These are phyloP conservation scores for Copromyces sp. DNA, from an alignment of 495 filamentous ascomycete genomes.

Conservation along the genomic window DNA sequence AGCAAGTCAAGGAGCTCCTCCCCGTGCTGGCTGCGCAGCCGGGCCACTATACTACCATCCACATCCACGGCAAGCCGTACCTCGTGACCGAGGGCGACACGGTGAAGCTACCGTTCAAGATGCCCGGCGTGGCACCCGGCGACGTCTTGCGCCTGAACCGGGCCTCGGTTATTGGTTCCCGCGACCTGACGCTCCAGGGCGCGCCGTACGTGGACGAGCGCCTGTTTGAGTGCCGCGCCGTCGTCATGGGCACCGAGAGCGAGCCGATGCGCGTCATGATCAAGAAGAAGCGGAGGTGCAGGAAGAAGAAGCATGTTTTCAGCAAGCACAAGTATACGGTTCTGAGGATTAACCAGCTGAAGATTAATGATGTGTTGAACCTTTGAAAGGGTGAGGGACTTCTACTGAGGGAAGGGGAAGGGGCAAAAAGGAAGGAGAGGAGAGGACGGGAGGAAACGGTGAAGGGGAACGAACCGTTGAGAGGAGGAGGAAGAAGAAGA, in stretches of 20 bases:
- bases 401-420: neutral
- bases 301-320: slow-evolving; percentile 58
- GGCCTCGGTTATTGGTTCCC: slow-evolving; percentile 65
- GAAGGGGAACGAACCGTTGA: neutral
- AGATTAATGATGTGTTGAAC: slow-evolving; percentile 31
- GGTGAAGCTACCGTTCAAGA: slow-evolving; percentile 87
- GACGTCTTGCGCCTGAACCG: slow-evolving; percentile 80
- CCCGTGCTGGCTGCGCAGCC: slow-evolving; percentile 69
- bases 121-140: slow-evolving; percentile 72
- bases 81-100: slow-evolving; percentile 80
- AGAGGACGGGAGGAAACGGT: neutral
- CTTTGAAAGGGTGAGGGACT: neutral
- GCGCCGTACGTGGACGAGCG: slow-evolving; percentile 66
- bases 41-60: slow-evolving; percentile 74
- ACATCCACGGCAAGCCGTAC: slow-evolving; percentile 82
- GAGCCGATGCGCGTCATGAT: slow-evolving; percentile 81
- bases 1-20: slow-evolving; percentile 41
- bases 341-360: slow-evolving; percentile 70
- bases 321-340: slow-evolving; percentile 90
- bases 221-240: slow-evolving; percentile 74
- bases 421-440: neutral
- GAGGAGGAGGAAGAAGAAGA: neutral
- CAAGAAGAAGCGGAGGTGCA: slow-evolving; percentile 87
- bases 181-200: slow-evolving; percentile 84
- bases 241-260: slow-evolving; percentile 74